phyloP scores from a whole-genome alignment of 73 alveolate species.

The Diophrys sp. region DNA sequence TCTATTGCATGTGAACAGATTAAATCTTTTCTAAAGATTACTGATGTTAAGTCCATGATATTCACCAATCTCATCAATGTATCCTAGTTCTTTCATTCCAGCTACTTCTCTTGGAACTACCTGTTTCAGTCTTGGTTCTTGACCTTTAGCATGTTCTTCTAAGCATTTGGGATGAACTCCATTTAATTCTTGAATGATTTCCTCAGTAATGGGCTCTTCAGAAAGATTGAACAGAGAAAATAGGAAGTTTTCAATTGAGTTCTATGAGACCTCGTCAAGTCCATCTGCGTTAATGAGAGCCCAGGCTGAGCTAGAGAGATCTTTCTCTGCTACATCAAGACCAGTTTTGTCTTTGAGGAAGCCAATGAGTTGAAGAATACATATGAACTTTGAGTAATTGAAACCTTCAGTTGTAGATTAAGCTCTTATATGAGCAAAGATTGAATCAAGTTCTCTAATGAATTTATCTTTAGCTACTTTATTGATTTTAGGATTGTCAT shows the following conservation, averaged over 20 bases:
- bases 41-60: not conserved
- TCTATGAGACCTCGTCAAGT: not conserved
- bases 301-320: not conserved
- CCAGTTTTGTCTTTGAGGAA: no score
- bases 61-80: not conserved
- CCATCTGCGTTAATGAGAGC: not conserved
- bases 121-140: not conserved
- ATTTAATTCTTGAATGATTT: not conserved
- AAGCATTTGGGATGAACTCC: not conserved
- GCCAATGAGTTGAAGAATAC: not conserved
- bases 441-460: not conserved
- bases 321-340: not conserved
- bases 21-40: not conserved
- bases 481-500: not conserved
- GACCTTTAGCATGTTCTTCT: not conserved
- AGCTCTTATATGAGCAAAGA: no score
- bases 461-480: not conserved
- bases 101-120: not conserved
- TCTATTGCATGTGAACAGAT: not conserved
- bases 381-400: not conserved
- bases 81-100: not conserved
- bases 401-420: not conserved
- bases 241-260: not conserved
- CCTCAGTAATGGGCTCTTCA: not conserved
- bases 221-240: not conserved